Evolutionary conservation across 257 asterid genomes (phyloP).

Genomic region (Ophiorrhiza pumila): DNA sequence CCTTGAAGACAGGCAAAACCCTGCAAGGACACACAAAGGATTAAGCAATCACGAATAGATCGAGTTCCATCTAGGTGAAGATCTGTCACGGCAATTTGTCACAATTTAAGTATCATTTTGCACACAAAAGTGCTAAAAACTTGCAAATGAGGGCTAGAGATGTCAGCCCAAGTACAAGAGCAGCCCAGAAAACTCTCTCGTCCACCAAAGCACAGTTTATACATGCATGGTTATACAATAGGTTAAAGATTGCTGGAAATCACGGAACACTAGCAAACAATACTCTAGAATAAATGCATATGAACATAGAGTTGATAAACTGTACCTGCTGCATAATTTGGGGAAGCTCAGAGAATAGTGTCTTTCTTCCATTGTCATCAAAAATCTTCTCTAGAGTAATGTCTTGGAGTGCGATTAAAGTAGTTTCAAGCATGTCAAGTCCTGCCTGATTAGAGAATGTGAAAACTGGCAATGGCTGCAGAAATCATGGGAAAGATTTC

Average conservation of each 20-base stretch:
- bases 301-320: neutral
- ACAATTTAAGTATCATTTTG: too few species aligned
- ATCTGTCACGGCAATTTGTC: too few species aligned
- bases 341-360: conserved; percentile 78
- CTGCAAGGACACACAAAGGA: conserved; percentile 15
- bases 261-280: too few species aligned
- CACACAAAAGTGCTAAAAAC: too few species aligned
- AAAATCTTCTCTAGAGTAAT: conserved; percentile 79
- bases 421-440: conserved; percentile 96
- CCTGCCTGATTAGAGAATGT: conserved; percentile 92
- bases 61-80: neutral
- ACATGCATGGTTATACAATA: too few species aligned
- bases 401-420: conserved; percentile 83
- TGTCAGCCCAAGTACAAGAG: too few species aligned
- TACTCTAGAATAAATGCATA: too few species aligned
- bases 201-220: too few species aligned
- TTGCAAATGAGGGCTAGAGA: too few species aligned
- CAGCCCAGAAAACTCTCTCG: too few species aligned
- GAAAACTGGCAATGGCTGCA: conserved; percentile 87
- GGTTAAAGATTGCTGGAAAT: too few species aligned
- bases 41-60: too few species aligned
- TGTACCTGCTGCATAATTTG: conserved; percentile 84
- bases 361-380: conserved; percentile 69
- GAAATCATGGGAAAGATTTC: neutral
- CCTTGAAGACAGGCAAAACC: conserved; percentile 48